These are phyloP conservation scores for Aspergillus pseudonomiae DNA, from an alignment of 2,329 filamentous ascomycete genomes.

Conservation along the genomic window DNA sequence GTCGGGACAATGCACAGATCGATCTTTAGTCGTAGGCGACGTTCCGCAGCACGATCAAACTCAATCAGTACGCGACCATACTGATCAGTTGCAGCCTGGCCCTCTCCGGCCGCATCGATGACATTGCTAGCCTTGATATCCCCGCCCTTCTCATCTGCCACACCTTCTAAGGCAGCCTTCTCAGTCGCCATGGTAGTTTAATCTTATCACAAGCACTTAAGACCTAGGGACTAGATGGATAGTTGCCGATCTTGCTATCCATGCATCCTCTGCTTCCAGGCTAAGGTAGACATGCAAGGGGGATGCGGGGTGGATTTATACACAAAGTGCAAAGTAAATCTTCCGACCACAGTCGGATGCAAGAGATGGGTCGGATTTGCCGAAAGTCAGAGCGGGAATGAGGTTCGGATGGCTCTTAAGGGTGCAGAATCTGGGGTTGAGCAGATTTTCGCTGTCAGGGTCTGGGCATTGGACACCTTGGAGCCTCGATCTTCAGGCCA, in stretches of 20 bases:
- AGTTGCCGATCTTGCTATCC: neutral
- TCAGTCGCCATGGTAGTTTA: constrained; percentile 10
- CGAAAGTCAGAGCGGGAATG: constrained; percentile 9
- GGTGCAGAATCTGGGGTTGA: constrained; percentile 12
- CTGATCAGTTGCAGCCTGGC: constrained; percentile 54
- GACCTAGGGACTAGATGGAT: neutral
- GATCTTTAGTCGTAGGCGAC: constrained; percentile 63
- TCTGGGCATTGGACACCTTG: neutral
- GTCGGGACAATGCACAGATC: constrained; percentile 68
- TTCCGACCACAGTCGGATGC: constrained; percentile 6
- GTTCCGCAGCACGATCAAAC: constrained; percentile 62
- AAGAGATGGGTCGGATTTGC: constrained; percentile 12
- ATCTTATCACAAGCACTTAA: neutral
- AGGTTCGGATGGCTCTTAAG: constrained; percentile 1
- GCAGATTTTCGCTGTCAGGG: constrained; percentile 2
- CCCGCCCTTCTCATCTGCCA: constrained; percentile 27
- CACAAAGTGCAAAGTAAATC: neutral
- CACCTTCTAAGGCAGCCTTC: neutral
- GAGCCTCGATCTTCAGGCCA: neutral
- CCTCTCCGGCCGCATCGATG: constrained; percentile 42
- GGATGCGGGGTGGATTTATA: constrained; percentile 12
- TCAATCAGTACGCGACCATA: constrained; percentile 55
- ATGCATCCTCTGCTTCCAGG: neutral
- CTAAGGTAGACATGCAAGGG: neutral
- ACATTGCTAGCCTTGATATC: constrained; percentile 12